A percentile compares a stretch with the other conserved stretches of the same genome.
Conservation (phyloP, 768 basidiomycete species). For the Collybia sp. region DNA sequence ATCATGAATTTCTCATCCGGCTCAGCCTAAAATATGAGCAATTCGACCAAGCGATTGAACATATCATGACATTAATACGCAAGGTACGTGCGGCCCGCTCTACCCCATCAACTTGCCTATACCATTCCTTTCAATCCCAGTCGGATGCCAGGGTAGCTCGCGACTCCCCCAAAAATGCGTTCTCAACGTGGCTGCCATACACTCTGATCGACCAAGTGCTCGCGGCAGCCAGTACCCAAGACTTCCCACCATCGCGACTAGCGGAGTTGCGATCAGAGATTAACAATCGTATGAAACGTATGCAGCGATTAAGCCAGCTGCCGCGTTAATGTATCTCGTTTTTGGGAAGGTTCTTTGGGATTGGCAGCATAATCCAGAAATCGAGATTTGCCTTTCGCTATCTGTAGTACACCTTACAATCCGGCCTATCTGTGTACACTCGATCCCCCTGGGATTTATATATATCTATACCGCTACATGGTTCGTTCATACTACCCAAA, state of each 20-base stretch:
- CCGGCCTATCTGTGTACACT: background rate
- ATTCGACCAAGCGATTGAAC: conserved; percentile 70
- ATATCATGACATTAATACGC: conserved; percentile 65
- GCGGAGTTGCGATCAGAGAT: conserved; percentile 55
- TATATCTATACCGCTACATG: conserved; percentile 30
- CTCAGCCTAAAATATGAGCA: conserved; percentile 76
- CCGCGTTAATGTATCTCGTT: conserved; percentile 8
- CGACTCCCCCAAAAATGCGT: conserved; percentile 48
- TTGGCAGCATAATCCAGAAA: too few relatives aligned
- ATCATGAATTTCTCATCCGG: conserved; percentile 83
- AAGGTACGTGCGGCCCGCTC: conserved; percentile 42
- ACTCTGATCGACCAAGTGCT: conserved; percentile 81
- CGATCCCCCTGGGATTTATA: conserved; percentile 29
- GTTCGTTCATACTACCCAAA: conserved; percentile 13
- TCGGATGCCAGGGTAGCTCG: conserved; percentile 49
- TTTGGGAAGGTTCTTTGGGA: too few relatives aligned
- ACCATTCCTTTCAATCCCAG: conserved; percentile 25
- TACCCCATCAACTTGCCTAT: conserved; percentile 2
- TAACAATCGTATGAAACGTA: conserved; percentile 57
- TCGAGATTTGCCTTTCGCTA: conserved; percentile 6
- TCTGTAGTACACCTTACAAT: conserved; percentile 36
- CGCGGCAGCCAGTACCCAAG: conserved; percentile 51
- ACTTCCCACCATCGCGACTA: conserved; percentile 43
- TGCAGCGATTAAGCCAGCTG: conserved; percentile 58
- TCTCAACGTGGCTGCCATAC: conserved; percentile 77